These are phyloP conservation scores for Brachypodium distachyon DNA, from an alignment of 202 grass and related monocot genomes.

Conservation along the genomic window DNA sequence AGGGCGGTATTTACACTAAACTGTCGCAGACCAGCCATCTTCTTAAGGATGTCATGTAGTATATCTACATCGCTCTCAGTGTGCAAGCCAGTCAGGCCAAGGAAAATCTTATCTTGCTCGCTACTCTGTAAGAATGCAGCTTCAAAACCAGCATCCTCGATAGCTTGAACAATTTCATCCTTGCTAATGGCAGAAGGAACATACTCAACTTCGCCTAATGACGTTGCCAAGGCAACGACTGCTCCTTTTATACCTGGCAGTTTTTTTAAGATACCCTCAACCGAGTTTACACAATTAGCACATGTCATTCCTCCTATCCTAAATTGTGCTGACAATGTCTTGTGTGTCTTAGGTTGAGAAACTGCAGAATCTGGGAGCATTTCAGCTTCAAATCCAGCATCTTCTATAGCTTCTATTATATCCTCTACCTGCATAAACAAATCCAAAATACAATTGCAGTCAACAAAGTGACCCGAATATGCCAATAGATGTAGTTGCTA, in stretches of 20 bases:
- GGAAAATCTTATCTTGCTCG: slow-evolving; percentile 73
- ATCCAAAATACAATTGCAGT: background rate
- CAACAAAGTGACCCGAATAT: background rate
- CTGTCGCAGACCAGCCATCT: slow-evolving; percentile 45
- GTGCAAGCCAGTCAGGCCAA: slow-evolving; percentile 47
- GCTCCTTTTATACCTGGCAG: slow-evolving; percentile 81
- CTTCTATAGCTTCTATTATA: slow-evolving; percentile 90
- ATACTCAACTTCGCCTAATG: slow-evolving; percentile 86
- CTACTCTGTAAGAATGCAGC: slow-evolving; percentile 84
- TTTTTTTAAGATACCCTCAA: slow-evolving; percentile 80
- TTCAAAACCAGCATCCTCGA: slow-evolving; percentile 98
- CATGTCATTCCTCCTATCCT: slow-evolving; percentile 98
- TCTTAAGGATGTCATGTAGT: slow-evolving; percentile 54
- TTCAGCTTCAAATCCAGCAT: slow-evolving; percentile 87
- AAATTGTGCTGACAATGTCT: slow-evolving; percentile 74
- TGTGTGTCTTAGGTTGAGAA: slow-evolving; percentile 48
- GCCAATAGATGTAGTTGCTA: background rate
- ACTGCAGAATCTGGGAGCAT: slow-evolving; percentile 67
- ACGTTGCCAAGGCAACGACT: slow-evolving; percentile 77
- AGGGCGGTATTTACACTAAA: slow-evolving; percentile 45
- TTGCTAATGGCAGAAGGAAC: slow-evolving; percentile 72
- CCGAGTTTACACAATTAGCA: slow-evolving; percentile 90
- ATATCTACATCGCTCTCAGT: slow-evolving; percentile 41
- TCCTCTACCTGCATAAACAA: slow-evolving; percentile 69
- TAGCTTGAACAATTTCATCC: slow-evolving; percentile 77